A percentile compares a stretch with the other conserved stretches of the same genome.
Evolutionary conservation across 179 eudicot genomes (phyloP).

Genomic region (Beta macrorhiza): DNA sequence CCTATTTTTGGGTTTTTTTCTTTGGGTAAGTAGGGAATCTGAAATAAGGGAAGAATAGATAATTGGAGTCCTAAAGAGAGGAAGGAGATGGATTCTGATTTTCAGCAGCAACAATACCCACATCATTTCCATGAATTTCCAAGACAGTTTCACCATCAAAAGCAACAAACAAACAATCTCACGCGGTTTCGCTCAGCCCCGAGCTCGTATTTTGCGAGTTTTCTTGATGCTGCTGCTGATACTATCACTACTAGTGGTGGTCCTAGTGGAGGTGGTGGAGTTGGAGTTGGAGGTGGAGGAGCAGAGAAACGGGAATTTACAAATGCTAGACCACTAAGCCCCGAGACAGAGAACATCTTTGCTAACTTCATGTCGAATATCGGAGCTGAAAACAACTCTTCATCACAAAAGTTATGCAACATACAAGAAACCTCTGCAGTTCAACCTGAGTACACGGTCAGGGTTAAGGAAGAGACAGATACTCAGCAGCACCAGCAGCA

Average conservation of each 20-base stretch:
- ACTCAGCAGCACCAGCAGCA: slow-evolving; percentile 20
- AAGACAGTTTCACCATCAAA: slow-evolving; percentile 31
- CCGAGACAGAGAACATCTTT: slow-evolving; percentile 41
- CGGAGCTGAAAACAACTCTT: slow-evolving; percentile 18
- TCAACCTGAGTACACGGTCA: slow-evolving; percentile 17
- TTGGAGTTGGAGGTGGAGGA: slow-evolving; percentile 12
- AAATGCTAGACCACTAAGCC: slow-evolving; percentile 40
- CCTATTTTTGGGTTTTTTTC: background rate
- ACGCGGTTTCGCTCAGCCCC: slow-evolving; percentile 46
- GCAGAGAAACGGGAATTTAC: slow-evolving; percentile 23
- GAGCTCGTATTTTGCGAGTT: slow-evolving; percentile 41
- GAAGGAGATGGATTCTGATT: slow-evolving; percentile 37
- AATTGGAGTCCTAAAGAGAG: background rate
- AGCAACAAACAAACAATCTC: slow-evolving; percentile 33
- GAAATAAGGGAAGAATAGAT: background rate
- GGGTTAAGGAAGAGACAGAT: slow-evolving; percentile 37
- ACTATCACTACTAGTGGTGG: slow-evolving; percentile 7
- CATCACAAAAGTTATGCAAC: slow-evolving; percentile 20
- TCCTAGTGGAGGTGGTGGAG: slow-evolving; percentile 1
- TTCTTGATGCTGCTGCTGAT: slow-evolving; percentile 36
- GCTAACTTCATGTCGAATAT: slow-evolving; percentile 36
- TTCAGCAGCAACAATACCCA: slow-evolving; percentile 34
- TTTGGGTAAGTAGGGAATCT: background rate
- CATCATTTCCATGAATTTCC: slow-evolving; percentile 40
- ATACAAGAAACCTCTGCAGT: slow-evolving; percentile 23